Percentiles rank a stretch among this genome's conserved stretches.
These are phyloP conservation scores for Pythium insidiosum DNA, from an alignment of 352 stramenopile species.

Conservation along the genomic window DNA sequence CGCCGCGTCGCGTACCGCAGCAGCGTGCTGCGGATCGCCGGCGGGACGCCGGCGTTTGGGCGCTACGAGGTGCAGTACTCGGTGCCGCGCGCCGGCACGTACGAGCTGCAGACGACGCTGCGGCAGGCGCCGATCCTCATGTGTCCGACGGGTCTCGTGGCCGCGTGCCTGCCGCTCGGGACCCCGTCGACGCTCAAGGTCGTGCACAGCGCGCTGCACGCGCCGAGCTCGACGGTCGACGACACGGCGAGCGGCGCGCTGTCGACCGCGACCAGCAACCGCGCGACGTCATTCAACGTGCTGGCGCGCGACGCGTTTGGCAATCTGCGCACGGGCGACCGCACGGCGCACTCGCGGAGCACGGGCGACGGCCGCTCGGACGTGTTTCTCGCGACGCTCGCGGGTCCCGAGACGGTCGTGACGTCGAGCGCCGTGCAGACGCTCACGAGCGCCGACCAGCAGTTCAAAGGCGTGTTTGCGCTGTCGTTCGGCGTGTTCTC, in stretches of 20 bases:
- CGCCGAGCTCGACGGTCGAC: constrained; percentile 76
- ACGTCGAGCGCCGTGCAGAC: constrained; percentile 86
- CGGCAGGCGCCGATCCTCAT: constrained; percentile 84
- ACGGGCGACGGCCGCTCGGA: constrained; percentile 86
- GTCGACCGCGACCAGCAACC: constrained; percentile 69
- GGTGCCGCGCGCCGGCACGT: constrained; percentile 83
- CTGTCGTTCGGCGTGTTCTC: constrained; percentile 65
- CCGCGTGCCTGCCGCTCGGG: constrained; percentile 31
- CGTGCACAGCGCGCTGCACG: constrained; percentile 87
- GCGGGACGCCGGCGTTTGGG: constrained; percentile 30
- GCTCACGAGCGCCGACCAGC: constrained; percentile 23
- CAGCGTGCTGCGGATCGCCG: constrained; percentile 38
- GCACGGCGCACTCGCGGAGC: constrained; percentile 51
- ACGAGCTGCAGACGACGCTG: constrained; percentile 79
- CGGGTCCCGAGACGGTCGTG: constrained; percentile 53
- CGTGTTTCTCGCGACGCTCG: constrained; percentile 87
- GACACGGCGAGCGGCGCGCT: constrained; percentile 69
- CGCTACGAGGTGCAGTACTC: constrained; percentile 93
- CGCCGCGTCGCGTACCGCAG: constrained; percentile 75
- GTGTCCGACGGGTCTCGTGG: constrained; percentile 61
- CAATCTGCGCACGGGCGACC: constrained; percentile 81
- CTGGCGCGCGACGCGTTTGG: constrained; percentile 90
- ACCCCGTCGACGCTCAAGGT: constrained; percentile 67
- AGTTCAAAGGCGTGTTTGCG: constrained; percentile 42
- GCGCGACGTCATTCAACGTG: constrained; percentile 82